Percentiles rank a stretch among this genome's conserved stretches.
These are phyloP conservation scores for Chrysophaeum taylorii DNA, from an alignment of 352 stramenopile species.

Conservation along the genomic window DNA sequence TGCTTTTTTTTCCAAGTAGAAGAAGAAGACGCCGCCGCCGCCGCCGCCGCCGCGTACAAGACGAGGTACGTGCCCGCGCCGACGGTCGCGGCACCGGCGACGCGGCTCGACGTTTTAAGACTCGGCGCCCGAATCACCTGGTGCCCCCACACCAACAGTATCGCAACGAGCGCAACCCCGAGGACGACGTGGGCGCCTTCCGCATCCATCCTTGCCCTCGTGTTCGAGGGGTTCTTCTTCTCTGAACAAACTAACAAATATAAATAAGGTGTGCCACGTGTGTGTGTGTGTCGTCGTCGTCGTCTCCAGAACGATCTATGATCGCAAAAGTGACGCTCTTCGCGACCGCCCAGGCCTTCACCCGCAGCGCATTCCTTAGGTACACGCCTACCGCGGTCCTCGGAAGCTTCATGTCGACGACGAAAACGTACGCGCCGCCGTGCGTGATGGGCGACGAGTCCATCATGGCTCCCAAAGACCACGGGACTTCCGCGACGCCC, in stretches of 20 bases:
- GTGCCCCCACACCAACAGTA: constrained; percentile 46
- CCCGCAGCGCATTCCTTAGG: too few species aligned
- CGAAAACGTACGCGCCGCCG: constrained; percentile 25
- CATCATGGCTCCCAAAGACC: constrained; percentile 44
- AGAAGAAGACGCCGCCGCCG: not conserved
- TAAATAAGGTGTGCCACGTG: too few species aligned
- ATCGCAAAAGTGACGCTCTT: too few species aligned
- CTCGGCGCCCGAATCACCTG: not conserved
- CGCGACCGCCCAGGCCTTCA: too few species aligned
- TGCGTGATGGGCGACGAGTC: constrained; percentile 40
- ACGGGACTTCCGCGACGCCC: constrained; percentile 42
- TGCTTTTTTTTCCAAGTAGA: too few species aligned
- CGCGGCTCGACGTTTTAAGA: not conserved
- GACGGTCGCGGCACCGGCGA: constrained; percentile 40
- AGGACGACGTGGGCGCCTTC: constrained; percentile 74
- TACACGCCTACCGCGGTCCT: too few species aligned
- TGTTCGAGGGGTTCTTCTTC: too few species aligned
- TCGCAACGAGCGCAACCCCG: constrained; percentile 61
- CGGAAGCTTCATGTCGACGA: constrained; percentile 19
- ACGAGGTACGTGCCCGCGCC: constrained; percentile 8
- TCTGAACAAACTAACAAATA: too few species aligned
- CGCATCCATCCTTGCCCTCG: too few species aligned
- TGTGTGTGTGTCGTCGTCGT: too few species aligned
- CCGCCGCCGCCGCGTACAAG: not conserved
- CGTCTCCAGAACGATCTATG: too few species aligned